Conservation (phyloP, 495 filamentous ascomycete genomes). For the Polyplosphaeria fusca region DNA sequence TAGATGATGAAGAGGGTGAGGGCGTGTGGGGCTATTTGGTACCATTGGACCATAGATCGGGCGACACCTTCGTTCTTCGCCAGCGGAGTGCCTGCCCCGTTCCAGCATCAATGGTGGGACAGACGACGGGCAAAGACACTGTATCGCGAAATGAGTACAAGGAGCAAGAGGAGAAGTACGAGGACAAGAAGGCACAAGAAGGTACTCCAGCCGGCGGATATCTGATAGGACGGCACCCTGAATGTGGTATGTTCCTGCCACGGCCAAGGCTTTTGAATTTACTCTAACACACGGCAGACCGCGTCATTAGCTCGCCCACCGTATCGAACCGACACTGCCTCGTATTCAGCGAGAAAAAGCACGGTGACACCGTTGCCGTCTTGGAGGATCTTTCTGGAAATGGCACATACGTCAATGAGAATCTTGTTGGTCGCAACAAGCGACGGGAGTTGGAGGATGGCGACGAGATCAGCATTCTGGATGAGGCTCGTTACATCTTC, state of each 20-base stretch:
- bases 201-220: constrained; percentile 74
- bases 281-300: constrained; percentile 53
- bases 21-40: constrained; percentile 95
- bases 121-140: constrained; percentile 41
- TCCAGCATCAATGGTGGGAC: constrained; percentile 36
- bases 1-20: constrained; percentile 81
- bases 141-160: constrained; percentile 39
- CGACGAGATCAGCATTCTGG: constrained; percentile 83
- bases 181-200: constrained; percentile 52
- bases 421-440: constrained; percentile 86
- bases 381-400: constrained; percentile 94
- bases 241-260: constrained; percentile 70
- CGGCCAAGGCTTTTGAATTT: background rate
- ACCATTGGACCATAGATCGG: constrained; percentile 67
- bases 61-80: constrained; percentile 69
- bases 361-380: constrained; percentile 73
- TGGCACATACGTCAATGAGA: constrained; percentile 93
- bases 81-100: constrained; percentile 63
- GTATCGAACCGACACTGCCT: constrained; percentile 96
- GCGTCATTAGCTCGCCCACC: constrained; percentile 71
- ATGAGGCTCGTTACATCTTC: constrained; percentile 82
- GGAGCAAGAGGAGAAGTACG: constrained; percentile 57
- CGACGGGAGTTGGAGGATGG: constrained; percentile 80
- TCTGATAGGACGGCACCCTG: constrained; percentile 85
- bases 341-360: constrained; percentile 81